Evolutionary conservation across 108 stramenopile genomes (phyloP), one percentile per base, ranked within the genome.

Genomic region (Nitzschia sp.): DNA sequence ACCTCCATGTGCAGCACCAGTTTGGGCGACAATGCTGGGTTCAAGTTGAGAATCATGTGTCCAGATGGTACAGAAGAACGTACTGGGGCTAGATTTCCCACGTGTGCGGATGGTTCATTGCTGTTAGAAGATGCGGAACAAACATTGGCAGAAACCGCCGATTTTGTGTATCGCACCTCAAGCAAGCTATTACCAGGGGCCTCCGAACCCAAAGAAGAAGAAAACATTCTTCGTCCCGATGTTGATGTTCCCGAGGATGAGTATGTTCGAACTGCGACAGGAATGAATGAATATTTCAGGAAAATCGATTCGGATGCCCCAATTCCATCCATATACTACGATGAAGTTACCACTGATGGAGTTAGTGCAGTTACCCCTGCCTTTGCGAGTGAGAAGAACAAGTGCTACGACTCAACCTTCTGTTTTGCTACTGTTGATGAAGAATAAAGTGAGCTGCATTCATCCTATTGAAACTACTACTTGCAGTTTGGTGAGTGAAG

Each of bases 311-410:
- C 29, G 1, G 17, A 48, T 48, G 46, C 46, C 46, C n/a, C 46
- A 5, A 17, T 48, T 6, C 14, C 17, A 15, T 17, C 46, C 17
- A 48, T 15, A 15, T 48, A 48, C 17, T 48, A 48, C 46, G 46
- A 48, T 17, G 46, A 48, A 17, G 6, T 48, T 6, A 48, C 46
- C n/a, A 48, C 42, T 43, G 61, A 62, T 44, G 57, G 34, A 0
- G 61, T 62, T 26, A 62, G 61, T 38, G 61, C 42, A 7, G 43
- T 62, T 9, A 62, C 61, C 17, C 61, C 61, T 19, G 61, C 29
- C 0, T n/a, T n/a, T 24, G 8, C 43, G 6, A n/a, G 40, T 7
- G 53, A 54, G 53, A 12, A 39, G 15, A 39, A 34, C 29, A 5
- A 1, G 5, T 34, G 29, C 29, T 34, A 34, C 5, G 29, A 34